Evolutionary conservation across 768 basidiomycete species (phyloP), one percentile per base, ranked within the genome.

Genomic region (Pisolithus orientalis): DNA sequence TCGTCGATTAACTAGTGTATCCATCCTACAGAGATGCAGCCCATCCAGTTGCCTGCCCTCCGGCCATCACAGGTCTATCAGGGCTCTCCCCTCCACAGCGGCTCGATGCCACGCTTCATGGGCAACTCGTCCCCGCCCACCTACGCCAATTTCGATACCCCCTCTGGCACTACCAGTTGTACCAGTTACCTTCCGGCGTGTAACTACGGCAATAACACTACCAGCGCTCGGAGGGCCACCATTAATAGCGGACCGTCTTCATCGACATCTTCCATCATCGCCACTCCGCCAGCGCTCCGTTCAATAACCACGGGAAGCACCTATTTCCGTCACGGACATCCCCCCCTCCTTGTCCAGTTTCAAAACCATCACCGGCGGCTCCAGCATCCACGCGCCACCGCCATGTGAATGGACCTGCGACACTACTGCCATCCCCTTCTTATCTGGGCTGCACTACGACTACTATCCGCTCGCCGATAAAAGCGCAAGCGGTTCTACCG

Each of bases 71-170:
- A 55, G 13, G 31, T 51, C 28, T 59, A 57, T 43, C 55, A 57
- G 50, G 53, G 57, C 44, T 54, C 55, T 43, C 34, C 51, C 56
- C 55, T 48, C 37, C 49, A 50, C 10, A 53, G 39, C 54, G 34
- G 34, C 34, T 54, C 63, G 49, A 57, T 57, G 16, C 4, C 59
- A 45, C 61, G 57, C 65, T 65, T 65, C 65, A 53, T 67, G 57
- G 65, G 62, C 53, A 53, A 65, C 65, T 66, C 64, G 60, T 11
- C 24, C 17, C 40, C 40, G 10, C 56, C 63, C 55, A 52, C 54
- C 55, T 65, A 60, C 53, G 39, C 42, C 17, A 42, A 32, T 37
- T 59, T 57, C 50, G 57, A 59, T 51, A n/a, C 50, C 40, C 57
- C 49, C 45, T 38, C 52, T 31, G 38, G 51, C 42, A 25, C 44